Evolutionary conservation across 768 basidiomycete genomes (phyloP).

Genomic region (Panellus pusillus): DNA sequence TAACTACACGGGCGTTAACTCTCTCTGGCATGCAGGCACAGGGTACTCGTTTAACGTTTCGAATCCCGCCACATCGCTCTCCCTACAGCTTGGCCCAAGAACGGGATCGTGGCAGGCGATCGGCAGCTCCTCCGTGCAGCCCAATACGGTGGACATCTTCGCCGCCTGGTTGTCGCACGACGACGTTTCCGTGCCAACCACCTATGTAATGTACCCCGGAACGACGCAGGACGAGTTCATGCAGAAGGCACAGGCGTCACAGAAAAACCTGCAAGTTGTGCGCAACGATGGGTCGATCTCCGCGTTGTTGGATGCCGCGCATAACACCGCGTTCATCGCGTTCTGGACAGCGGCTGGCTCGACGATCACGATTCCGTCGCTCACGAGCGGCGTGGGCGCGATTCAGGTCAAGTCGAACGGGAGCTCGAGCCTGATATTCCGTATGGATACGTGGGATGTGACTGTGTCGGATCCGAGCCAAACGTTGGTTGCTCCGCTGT

Average conservation of each 20-base stretch:
- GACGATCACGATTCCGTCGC: slow-evolving; percentile 34
- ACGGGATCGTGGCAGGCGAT: slow-evolving; percentile 36
- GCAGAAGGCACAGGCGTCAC: slow-evolving; percentile 20
- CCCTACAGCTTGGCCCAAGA: slow-evolving; percentile 26
- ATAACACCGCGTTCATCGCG: slow-evolving; percentile 39
- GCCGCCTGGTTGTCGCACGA: slow-evolving; percentile 41
- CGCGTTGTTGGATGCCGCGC: slow-evolving; percentile 38
- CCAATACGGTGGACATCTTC: slow-evolving; percentile 34
- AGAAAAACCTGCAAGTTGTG: slow-evolving; percentile 30
- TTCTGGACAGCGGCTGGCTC: slow-evolving; percentile 46
- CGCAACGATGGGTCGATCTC: slow-evolving; percentile 37
- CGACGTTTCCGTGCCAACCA: slow-evolving; percentile 25
- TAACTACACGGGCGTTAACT: slow-evolving; percentile 26
- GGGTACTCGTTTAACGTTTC: slow-evolving; percentile 37
- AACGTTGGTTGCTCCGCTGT: slow-evolving; percentile 25
- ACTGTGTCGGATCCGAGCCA: slow-evolving; percentile 53
- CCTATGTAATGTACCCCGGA: slow-evolving; percentile 46
- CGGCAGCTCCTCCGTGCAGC: slow-evolving; percentile 29
- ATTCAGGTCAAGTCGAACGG: slow-evolving; percentile 35
- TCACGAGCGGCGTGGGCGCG: slow-evolving; percentile 22
- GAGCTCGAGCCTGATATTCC: slow-evolving; percentile 34
- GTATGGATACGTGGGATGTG: slow-evolving; percentile 34
- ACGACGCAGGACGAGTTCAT: slow-evolving; percentile 31
- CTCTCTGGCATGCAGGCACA: slow-evolving; percentile 35
- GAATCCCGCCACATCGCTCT: slow-evolving; percentile 24